phyloP scores from a whole-genome alignment of 805 yeast genomes.

The Cyberlindnera misumaiensis region DNA sequence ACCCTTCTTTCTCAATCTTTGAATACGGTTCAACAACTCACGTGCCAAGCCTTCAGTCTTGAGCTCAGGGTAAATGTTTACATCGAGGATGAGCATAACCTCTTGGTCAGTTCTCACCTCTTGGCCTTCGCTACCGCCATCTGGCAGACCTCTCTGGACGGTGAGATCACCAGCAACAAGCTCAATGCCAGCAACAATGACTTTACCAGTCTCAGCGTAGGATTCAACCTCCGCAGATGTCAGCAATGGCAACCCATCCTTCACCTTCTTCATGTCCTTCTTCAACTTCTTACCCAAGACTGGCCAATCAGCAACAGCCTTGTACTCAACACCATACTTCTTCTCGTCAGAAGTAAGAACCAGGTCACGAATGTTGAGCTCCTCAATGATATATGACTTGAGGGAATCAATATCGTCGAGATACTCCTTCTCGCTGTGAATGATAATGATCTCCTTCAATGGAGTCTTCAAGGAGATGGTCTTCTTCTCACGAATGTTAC shows the following conservation, averaged over 20 bases:
- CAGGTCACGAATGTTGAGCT: conserved; percentile 85
- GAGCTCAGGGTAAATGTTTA: conserved; percentile 79
- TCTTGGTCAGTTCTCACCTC: conserved; percentile 87
- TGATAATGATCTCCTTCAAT: conserved; percentile 75
- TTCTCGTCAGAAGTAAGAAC: conserved; percentile 86
- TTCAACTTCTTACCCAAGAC: conserved; percentile 94
- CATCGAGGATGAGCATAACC: conserved; percentile 84
- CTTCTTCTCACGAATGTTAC: conserved; percentile 95
- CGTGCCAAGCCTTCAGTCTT: conserved; percentile 94
- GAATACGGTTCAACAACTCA: conserved; percentile 94
- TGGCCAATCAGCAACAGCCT: conserved; percentile 98
- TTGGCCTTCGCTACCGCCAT: conserved; percentile 57
- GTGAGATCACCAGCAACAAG: conserved; percentile 83
- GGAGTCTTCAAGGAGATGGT: conserved; percentile 93
- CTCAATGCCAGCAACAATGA: conserved; percentile 84
- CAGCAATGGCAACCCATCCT: conserved; percentile 82
- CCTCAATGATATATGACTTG: conserved; percentile 77
- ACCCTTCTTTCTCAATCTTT: conserved; percentile 93
- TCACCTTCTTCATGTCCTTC: conserved; percentile 88
- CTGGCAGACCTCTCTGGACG: conserved; percentile 85
- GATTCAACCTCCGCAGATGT: conserved; percentile 77
- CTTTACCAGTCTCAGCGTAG: conserved; percentile 64
- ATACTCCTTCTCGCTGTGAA: conserved; percentile 72
- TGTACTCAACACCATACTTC: conserved; percentile 86
- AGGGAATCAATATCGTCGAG: conserved; percentile 72